Percentiles rank a stretch among this genome's conserved stretches.
Conservation (phyloP, 352 stramenopile species). For the Pythium utonaiense region DNA sequence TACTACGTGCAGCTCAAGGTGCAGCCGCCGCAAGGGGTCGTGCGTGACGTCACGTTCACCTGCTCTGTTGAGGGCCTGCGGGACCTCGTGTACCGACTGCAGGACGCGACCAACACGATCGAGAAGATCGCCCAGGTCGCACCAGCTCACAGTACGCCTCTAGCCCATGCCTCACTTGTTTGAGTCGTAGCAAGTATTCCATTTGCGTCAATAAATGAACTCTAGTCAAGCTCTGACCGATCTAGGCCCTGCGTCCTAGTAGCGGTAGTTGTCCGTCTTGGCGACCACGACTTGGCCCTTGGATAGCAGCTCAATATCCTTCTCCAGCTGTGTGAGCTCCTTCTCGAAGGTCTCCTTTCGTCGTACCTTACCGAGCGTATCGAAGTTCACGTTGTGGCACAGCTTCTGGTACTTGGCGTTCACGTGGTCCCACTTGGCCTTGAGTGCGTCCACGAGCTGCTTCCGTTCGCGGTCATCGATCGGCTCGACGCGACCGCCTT, state of each 20-base stretch:
- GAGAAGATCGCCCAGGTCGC: slow-evolving; percentile 38
- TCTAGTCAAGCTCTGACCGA: too few relatives aligned
- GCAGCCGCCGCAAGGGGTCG: slow-evolving; percentile 35
- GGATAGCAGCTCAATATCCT: slow-evolving; percentile 87
- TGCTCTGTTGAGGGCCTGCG: slow-evolving; percentile 70
- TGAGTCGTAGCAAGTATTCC: background rate
- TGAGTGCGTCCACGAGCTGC: slow-evolving; percentile 86
- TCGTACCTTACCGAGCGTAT: slow-evolving; percentile 90
- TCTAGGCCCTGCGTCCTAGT: slow-evolving; percentile 22
- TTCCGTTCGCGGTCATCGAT: slow-evolving; percentile 86
- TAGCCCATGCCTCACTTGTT: background rate
- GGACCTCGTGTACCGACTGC: slow-evolving; percentile 65
- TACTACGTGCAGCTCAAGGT: slow-evolving; percentile 70
- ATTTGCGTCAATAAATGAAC: background rate
- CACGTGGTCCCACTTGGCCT: slow-evolving; percentile 92
- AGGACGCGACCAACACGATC: slow-evolving; percentile 57
- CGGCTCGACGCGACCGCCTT: slow-evolving; percentile 43
- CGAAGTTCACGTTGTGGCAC: slow-evolving; percentile 91
- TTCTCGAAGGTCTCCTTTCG: slow-evolving; percentile 92
- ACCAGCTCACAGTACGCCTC: background rate
- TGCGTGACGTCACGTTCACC: slow-evolving; percentile 45
- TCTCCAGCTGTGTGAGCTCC: slow-evolving; percentile 89
- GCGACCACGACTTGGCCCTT: slow-evolving; percentile 68
- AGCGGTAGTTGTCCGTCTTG: slow-evolving; percentile 44
- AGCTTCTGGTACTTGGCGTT: slow-evolving; percentile 94